Base-by-base conservation (phyloP, 306 rosid species). In the Castanopsis chinensis region DNA sequence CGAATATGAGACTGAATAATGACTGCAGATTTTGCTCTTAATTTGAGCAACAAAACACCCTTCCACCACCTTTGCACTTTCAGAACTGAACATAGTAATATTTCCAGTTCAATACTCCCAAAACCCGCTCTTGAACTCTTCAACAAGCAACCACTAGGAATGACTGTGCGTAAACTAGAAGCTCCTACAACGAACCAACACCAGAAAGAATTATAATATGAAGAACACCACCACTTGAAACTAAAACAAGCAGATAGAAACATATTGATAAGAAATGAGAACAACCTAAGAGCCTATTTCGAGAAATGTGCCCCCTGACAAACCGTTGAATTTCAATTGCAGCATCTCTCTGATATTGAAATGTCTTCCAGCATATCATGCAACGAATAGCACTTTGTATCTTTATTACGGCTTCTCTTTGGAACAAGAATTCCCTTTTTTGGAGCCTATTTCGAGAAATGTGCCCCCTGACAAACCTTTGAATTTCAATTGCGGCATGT, bases 41-140 rank as follows among this genome's bases (percentile, higher is more conserved):
- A 63, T 43, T 86, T 89, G 18, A 55, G 79, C 20, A 72, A 80
- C 81, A 90, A 74, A 82, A 76, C 78, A 64, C 86, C 56, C 79
- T 86, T 91, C 98, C 98, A 94, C 98, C 97, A 89, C 55, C 89
- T 83, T 84, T 94, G 98, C 84, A 94, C 81, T 87, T 87, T 92
- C 70, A 90, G 71, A 83, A 86, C 88, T 57, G 96, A 90, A 85
- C 37, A 32, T 74, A 87, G 80, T 75, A 81, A 75, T 19, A 82
- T 41, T 67, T 88, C 82, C 70, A 85, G 83, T 78, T 88, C 91
- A 75, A 76, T 79, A 81, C 89, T 79, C 78, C 27, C 63, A 70
- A 27, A 32, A 73, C 67, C 54, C 65, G 78, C 82, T 78, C 74
- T 65, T 64, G 89, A 78, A 55, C 77, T 80, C 33, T 75, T 70